Evolutionary conservation across 768 basidiomycete species (phyloP).

Genomic region (Lactarius tabidus): DNA sequence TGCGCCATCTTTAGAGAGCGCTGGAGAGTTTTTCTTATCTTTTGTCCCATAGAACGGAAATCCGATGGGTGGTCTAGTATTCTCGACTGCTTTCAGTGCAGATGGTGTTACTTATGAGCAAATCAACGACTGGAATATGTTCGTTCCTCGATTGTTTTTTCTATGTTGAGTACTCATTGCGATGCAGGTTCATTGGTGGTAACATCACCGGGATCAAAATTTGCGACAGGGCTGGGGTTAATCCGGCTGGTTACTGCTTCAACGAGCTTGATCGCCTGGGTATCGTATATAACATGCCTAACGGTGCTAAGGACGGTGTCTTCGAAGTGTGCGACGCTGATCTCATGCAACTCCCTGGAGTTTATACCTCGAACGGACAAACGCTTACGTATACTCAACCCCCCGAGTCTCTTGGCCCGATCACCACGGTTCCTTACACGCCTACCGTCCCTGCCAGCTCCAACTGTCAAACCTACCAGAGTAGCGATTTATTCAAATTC

Average conservation of each 20-base stretch:
- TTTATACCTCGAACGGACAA: constrained; percentile 41
- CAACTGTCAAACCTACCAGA: constrained; percentile 40
- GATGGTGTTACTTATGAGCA: constrained; percentile 47
- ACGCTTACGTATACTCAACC: constrained; percentile 46
- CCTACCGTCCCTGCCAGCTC: constrained; percentile 40
- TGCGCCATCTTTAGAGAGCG: constrained; percentile 27
- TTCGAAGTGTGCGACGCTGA: constrained; percentile 68
- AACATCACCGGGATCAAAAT: constrained; percentile 64
- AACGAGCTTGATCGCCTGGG: constrained; percentile 77
- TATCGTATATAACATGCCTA: constrained; percentile 68
- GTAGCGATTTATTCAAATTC: constrained; percentile 36
- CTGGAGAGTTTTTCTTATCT: not conserved
- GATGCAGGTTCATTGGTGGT: constrained; percentile 65
- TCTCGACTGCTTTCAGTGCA: constrained; percentile 50
- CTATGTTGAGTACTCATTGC: not conserved
- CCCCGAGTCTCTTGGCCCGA: constrained; percentile 44
- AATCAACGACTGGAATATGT: constrained; percentile 67
- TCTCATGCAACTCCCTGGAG: constrained; percentile 57
- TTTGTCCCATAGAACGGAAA: constrained; percentile 45
- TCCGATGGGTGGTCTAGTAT: constrained; percentile 69
- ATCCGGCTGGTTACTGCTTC: constrained; percentile 55
- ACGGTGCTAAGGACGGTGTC: constrained; percentile 49
- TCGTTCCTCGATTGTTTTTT: constrained; percentile 25
- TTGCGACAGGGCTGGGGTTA: constrained; percentile 56
- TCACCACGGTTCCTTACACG: constrained; percentile 43